Evolutionary conservation across 1,139 yeast species (phyloP), one percentile per base, ranked within the genome.

Genomic region (Blastobotrys indianensis): DNA sequence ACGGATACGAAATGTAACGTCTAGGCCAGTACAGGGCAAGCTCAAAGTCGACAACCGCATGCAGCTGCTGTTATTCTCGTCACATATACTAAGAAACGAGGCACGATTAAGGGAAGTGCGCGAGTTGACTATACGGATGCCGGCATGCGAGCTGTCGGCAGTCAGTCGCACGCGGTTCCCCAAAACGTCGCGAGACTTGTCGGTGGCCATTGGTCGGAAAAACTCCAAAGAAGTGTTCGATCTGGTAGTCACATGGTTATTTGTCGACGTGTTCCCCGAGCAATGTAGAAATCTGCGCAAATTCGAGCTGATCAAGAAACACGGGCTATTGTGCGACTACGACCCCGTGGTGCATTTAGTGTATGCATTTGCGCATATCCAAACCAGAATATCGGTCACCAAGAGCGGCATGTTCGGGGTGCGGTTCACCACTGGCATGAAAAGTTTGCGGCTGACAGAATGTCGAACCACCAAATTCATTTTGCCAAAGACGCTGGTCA

Each of bases 71-170:
- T 8, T 35, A 5, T 23, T 15, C 15, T 17, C 38, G 12, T 13
- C 20, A 17, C 36, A 32, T 7, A 12, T 39, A 16, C 12, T 32
- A 8, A 7, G 36, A 15, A n/a, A 23, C 7, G 12, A 32, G n/a
- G 7, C 36, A 12, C 20, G 12, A 12, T 29, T 11, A 17, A 5
- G 16, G 10, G n/a, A 16, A 8, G 36, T 41, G 12, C 28, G 16
- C 4, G n/a, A n/a, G 10, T 17, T 41, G 23, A 41, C 45, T 4
- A 29, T 41, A 10, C 39, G 45, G 16, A 16, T 41, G 20, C 45
- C 39, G 9, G 37, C 9, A 3, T 30, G 20, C 36, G 13, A 36
- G 25, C 9, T 37, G n/a, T n/a, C 15, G 10, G n/a, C 16, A 17
- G n/a, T 11, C 4, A 16, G 28, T 15, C 12, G 20, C 10, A 17